Evolutionary conservation across 2,329 filamentous ascomycete species (phyloP), one percentile per base, ranked within the genome.

Genomic region (Fusarium stilboides): DNA sequence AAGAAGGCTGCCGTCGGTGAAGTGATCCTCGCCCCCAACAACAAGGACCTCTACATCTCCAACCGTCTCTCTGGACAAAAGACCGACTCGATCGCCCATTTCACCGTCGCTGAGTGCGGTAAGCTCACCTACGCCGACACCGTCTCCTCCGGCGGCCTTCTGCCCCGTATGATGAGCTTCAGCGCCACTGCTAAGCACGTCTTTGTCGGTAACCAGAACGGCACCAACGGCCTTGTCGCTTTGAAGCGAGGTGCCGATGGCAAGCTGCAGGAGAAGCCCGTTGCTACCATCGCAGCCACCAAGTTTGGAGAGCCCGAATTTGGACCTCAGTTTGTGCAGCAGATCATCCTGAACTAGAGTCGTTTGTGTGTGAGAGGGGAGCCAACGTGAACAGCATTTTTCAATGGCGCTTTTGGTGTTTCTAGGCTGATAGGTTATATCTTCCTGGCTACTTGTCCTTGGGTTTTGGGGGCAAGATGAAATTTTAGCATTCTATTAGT

Each of bases 31-130:
- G 76, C 80, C 10, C 71, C 73, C 26, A 81, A 83, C 75, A 78
- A 77, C 73, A 75, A 74, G 67, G 77, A 85, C 75, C 69, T 87
- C 19, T 87, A 87, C 75, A 79, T 86, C 53, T 84, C 84, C 37
- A 87, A 87, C 79, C 83, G 85, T 6, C 67, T 85, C 26, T 82
- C 80, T 2, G 84, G 82, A 54, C 79, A 80, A 36, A 69, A 67
- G 5, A 81, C 80, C 10, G 85, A 87, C 76, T 83, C 77, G 70
- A 81, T 87, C 70, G 79, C 83, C 8, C 82, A 83, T 74, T 85
- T 87, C 73, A 75, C 75, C 69, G 67, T 82, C 42, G 73, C 76
- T 49, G 57, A 74, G 44, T 72, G 59, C 31, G 71, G 64, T 40
- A 75, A 62, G 10, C 77, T 84, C 54, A 67, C 74, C 40, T 80